A percentile compares a stretch with the other conserved stretches of the same genome.
Conservation (phyloP, 1,284 basidiomycete genomes). For the Hemileia vastatrix region DNA sequence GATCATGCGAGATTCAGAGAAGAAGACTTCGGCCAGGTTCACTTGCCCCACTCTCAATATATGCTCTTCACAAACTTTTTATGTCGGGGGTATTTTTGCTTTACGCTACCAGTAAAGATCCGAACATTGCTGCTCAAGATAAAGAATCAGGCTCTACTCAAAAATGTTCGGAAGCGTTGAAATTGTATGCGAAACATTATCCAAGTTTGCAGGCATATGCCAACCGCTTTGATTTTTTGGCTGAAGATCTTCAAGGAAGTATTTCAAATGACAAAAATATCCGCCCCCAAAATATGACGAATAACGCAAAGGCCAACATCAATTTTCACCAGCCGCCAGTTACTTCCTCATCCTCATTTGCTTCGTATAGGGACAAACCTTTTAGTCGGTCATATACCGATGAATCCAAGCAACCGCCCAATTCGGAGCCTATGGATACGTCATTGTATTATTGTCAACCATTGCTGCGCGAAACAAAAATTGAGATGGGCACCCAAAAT, state of each 20-base stretch:
- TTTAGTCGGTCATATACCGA: too few relatives aligned
- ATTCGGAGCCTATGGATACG: too few relatives aligned
- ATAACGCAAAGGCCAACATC: too few relatives aligned
- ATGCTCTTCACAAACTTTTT: constrained; percentile 16
- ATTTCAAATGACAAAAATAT: neutral
- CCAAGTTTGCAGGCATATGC: constrained; percentile 10
- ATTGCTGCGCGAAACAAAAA: too few relatives aligned
- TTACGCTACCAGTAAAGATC: constrained; percentile 15
- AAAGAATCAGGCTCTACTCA: neutral
- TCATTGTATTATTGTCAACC: too few relatives aligned
- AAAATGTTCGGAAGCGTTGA: constrained; percentile 10
- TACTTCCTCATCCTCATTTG: too few relatives aligned
- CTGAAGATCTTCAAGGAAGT: neutral
- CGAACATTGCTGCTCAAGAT: neutral
- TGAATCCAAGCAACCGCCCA: too few relatives aligned
- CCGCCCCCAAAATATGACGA: neutral
- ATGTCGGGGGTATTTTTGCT: constrained; percentile 16
- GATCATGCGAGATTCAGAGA: constrained; percentile 11
- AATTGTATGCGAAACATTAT: constrained; percentile 16
- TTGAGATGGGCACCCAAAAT: too few relatives aligned
- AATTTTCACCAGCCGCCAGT: too few relatives aligned
- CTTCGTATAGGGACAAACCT: too few relatives aligned
- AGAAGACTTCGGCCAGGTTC: constrained; percentile 2
- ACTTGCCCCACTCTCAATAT: constrained; percentile 9
- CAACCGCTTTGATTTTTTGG: constrained; percentile 13